phyloP scores from a whole-genome alignment of 2,329 filamentous ascomycete genomes.

The Alternaria rosae region DNA sequence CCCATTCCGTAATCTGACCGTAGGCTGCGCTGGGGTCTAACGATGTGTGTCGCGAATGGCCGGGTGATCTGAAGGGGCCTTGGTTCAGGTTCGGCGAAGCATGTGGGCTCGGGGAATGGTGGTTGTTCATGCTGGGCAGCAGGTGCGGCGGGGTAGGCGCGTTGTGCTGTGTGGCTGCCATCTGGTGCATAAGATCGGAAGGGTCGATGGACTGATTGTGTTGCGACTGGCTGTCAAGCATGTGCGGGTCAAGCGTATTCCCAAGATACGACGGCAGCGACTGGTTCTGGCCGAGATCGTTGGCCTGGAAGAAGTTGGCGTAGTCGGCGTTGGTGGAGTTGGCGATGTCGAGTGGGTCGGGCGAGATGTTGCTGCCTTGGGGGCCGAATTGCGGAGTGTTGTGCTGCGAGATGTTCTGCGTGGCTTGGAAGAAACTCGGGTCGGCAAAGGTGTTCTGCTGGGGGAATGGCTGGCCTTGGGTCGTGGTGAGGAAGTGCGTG shows the following conservation, averaged over 20 bases:
- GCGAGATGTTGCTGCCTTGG: slow-evolving; percentile 49
- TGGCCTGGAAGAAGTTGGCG: slow-evolving; percentile 63
- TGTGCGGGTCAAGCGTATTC: slow-evolving; percentile 54
- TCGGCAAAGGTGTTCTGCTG: slow-evolving; percentile 52
- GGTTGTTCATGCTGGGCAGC: slow-evolving; percentile 60
- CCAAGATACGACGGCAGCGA: slow-evolving; percentile 66
- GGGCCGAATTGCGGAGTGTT: slow-evolving; percentile 57
- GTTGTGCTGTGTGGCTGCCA: slow-evolving; percentile 60
- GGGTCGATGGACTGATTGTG: slow-evolving; percentile 56
- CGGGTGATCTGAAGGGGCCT: slow-evolving; percentile 60
- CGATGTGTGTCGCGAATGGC: slow-evolving; percentile 66
- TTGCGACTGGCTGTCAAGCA: slow-evolving; percentile 51
- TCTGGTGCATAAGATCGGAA: slow-evolving; percentile 58
- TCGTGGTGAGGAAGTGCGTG: slow-evolving; percentile 56
- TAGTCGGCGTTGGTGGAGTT: slow-evolving; percentile 48
- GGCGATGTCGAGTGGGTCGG: slow-evolving; percentile 47
- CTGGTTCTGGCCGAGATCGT: slow-evolving; percentile 62
- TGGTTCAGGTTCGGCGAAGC: slow-evolving; percentile 63
- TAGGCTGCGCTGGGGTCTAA: slow-evolving; percentile 69
- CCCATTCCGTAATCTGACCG: slow-evolving; percentile 66
- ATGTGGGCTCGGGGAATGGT: slow-evolving; percentile 61
- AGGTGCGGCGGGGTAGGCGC: slow-evolving; percentile 65
- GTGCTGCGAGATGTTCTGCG: slow-evolving; percentile 60
- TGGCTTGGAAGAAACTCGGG: slow-evolving; percentile 52
- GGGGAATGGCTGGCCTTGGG: slow-evolving; percentile 53